A percentile compares a stretch with the other conserved stretches of the same genome.
phyloP scores from a whole-genome alignment of 2,329 filamentous ascomycete species.

The Furcasterigmium sp. region DNA sequence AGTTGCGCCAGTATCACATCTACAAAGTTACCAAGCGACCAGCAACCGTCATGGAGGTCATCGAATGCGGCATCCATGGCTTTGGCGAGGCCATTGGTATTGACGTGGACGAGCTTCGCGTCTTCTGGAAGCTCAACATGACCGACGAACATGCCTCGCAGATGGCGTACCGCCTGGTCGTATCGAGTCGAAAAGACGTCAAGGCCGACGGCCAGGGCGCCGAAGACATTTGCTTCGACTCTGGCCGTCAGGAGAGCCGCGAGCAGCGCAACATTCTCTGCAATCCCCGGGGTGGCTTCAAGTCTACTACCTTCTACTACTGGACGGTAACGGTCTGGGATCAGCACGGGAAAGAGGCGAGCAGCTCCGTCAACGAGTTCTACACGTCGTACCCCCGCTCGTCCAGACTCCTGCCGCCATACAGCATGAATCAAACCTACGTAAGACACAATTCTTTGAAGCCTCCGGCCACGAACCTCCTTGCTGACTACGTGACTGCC shows the following conservation, averaged over 20 bases:
- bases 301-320: constrained; percentile 26
- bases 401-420: constrained; percentile 27
- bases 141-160: constrained; percentile 22
- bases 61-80: constrained; percentile 29
- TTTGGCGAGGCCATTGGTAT: constrained; percentile 32
- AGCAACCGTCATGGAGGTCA: constrained; percentile 17
- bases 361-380: constrained; percentile 24
- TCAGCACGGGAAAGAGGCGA: constrained; percentile 18
- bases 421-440: constrained; percentile 36
- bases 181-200: neutral
- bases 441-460: constrained; percentile 6
- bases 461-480: neutral
- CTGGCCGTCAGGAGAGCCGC: constrained; percentile 12
- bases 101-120: constrained; percentile 28
- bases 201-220: neutral
- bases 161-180: constrained; percentile 20
- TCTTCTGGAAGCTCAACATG: constrained; percentile 26
- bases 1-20: too few species aligned
- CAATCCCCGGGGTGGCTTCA: constrained; percentile 23
- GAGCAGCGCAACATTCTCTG: constrained; percentile 17
- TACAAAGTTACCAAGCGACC: too few species aligned
- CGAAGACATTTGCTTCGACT: constrained; percentile 14
- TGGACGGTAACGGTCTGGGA: constrained; percentile 31
- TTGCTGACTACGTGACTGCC: neutral
- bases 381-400: constrained; percentile 31